Evolutionary conservation across 352 stramenopile species (phyloP), one percentile per base, ranked within the genome.

Genomic region (Phytophthora ohioensis): DNA sequence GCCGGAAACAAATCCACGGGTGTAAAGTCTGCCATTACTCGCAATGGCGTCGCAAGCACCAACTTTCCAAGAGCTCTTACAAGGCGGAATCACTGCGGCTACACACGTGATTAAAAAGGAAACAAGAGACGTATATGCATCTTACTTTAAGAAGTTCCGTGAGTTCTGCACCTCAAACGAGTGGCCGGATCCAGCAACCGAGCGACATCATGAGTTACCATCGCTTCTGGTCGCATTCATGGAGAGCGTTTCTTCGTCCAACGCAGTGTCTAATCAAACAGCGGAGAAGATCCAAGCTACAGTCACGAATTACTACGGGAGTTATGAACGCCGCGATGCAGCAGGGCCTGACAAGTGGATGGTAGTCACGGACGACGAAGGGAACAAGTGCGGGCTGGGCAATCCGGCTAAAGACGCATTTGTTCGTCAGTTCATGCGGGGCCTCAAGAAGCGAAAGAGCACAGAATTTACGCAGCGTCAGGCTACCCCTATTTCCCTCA

Each of bases 61-160:
- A 7, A 56, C 52, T 12, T 63, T 64, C 30, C 63, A 64, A 42
- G 45, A 64, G 8, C 32, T 64, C 2, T 30, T 64, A 11, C 36
- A 70, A 45, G 54, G 53, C 1, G 63, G 54, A 3, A 64, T 57
- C 12, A 11, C 12, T 2, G 64, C 53, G n/a, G 46, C 43, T 5
- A 64, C 54, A 1, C 54, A 60, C 8, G 46, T 70, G 46, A 58
- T 57, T 4, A 70, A 70, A 30, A 46, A 63, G 38, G 36, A 64
- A 31, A 64, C 63, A 35, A 52, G 54, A 2, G 27, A 59, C 12
- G 30, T 45, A 9, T 70, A 64, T 7, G 45, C 45, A 10, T 64
- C 63, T 0, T 63, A 70, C 8, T 64, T 64, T n/a, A 64, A 60
- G 54, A 64, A 57, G 31, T 64, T 64, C 4, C 57, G 46, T 9